These are phyloP conservation scores for Malus orientalis DNA, from an alignment of 306 rosid species.

Conservation along the genomic window DNA sequence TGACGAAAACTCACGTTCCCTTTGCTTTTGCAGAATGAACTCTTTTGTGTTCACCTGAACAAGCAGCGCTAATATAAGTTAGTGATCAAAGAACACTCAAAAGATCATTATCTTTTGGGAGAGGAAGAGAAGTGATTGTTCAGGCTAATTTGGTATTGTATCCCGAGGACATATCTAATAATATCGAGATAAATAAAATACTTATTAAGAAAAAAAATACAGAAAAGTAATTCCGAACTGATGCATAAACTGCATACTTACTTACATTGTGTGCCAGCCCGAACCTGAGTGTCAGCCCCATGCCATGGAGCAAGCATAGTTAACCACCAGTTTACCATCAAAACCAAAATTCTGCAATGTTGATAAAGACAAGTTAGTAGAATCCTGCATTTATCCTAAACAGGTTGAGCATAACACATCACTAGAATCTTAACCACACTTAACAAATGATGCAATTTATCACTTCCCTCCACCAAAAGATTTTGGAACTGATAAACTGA, in stretches of 20 bases:
- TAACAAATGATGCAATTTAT: too few relatives aligned
- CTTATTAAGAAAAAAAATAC: neutral
- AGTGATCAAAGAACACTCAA: neutral
- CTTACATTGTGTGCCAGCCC: slow-evolving; percentile 26
- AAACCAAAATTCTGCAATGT: slow-evolving; percentile 76
- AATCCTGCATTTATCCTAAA: neutral
- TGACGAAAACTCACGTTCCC: neutral
- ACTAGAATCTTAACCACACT: neutral
- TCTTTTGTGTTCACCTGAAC: neutral
- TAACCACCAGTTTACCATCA: slow-evolving; percentile 86
- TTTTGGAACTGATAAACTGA: neutral
- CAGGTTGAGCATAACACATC: neutral
- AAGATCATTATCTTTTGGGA: neutral
- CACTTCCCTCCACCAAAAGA: neutral
- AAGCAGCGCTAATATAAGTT: neutral
- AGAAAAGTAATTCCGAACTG: neutral
- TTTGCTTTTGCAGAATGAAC: slow-evolving; percentile 6
- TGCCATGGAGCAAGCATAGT: slow-evolving; percentile 92
- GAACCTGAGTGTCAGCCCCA: slow-evolving; percentile 56
- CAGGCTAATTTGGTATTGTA: neutral
- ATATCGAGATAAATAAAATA: neutral
- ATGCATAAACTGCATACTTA: neutral
- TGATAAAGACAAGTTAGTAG: neutral
- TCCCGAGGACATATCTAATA: neutral
- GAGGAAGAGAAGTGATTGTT: neutral